Evolutionary conservation across 371 early-diverging fungal species (phyloP).

Genomic region (Zopfochytrium polystomum): DNA sequence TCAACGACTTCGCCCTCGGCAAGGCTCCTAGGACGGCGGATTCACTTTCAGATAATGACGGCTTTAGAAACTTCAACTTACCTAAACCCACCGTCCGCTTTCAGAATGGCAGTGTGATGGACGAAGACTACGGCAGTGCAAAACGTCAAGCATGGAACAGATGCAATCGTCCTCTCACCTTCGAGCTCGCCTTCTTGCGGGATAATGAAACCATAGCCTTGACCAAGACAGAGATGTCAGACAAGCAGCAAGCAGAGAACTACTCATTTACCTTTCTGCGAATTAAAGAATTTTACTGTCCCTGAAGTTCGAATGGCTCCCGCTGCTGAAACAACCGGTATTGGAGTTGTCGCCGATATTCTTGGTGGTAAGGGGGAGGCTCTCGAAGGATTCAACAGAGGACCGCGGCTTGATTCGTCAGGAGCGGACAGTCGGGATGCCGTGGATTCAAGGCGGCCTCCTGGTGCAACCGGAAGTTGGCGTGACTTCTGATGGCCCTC

Average conservation of each 20-base stretch:
- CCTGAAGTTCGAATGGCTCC: slow-evolving; percentile 41
- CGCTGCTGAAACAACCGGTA: neutral
- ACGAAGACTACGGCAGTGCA: slow-evolving; percentile 68
- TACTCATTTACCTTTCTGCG: slow-evolving; percentile 62
- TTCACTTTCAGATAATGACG: neutral
- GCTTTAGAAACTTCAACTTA: slow-evolving; percentile 2
- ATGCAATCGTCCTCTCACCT: slow-evolving; percentile 53
- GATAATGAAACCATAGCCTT: slow-evolving; percentile 77
- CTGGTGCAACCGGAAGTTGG: too few species aligned
- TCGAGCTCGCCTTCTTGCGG: slow-evolving; percentile 64
- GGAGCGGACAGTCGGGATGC: too few species aligned
- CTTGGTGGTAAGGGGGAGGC: too few species aligned
- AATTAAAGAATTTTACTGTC: slow-evolving; percentile 83
- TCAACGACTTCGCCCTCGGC: slow-evolving; percentile 69
- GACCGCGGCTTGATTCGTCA: too few species aligned
- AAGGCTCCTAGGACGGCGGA: slow-evolving; percentile 48
- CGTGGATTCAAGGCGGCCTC: too few species aligned
- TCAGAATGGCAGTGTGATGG: slow-evolving; percentile 80
- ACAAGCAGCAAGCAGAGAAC: neutral
- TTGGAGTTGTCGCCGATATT: neutral
- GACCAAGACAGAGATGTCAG: slow-evolving; percentile 2
- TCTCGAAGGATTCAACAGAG: too few species aligned
- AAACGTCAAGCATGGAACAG: neutral
- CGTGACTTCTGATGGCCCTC: too few species aligned
- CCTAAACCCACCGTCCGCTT: slow-evolving; percentile 76